phyloP scores from a whole-genome alignment of 2,329 filamentous ascomycete species.

The Bipolaris sorokiniana region DNA sequence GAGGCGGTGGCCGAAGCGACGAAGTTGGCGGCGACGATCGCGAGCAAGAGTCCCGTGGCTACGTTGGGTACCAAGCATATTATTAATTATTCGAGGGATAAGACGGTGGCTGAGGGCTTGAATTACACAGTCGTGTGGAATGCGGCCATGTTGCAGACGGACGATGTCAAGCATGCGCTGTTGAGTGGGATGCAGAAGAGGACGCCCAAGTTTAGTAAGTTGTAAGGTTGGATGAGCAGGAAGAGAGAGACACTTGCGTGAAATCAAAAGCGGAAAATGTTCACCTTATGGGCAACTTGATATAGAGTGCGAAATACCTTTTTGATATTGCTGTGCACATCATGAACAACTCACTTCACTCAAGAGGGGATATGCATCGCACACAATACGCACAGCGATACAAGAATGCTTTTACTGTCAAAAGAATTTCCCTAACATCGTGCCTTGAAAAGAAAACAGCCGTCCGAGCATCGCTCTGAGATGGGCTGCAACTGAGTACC shows the following conservation, averaged over 20 bases:
- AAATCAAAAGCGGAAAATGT: too few species aligned
- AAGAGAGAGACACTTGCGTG: not conserved
- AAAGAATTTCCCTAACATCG: not conserved
- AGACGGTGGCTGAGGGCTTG: slow-evolving; percentile 76
- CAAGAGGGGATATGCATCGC: not conserved
- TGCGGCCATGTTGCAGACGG: slow-evolving; percentile 77
- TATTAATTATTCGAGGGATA: slow-evolving; percentile 80
- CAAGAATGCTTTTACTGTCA: not conserved
- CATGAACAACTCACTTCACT: not conserved
- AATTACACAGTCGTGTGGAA: slow-evolving; percentile 91
- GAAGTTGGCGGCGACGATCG: slow-evolving; percentile 68
- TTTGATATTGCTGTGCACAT: not conserved
- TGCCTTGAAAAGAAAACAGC: slow-evolving; percentile 67
- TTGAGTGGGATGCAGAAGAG: slow-evolving; percentile 77
- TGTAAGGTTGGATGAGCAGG: slow-evolving; percentile 56
- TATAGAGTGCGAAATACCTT: too few species aligned
- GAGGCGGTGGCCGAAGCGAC: slow-evolving; percentile 68
- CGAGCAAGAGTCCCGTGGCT: slow-evolving; percentile 84
- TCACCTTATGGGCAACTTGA: too few species aligned
- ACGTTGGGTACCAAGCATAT: slow-evolving; percentile 88
- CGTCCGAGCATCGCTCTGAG: not conserved
- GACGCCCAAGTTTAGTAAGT: slow-evolving; percentile 82
- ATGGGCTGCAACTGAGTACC: not conserved
- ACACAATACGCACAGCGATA: not conserved
- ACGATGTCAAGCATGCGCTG: slow-evolving; percentile 76